Conservation (phyloP, 345 rosid species). For the Ceriops decandra region DNA sequence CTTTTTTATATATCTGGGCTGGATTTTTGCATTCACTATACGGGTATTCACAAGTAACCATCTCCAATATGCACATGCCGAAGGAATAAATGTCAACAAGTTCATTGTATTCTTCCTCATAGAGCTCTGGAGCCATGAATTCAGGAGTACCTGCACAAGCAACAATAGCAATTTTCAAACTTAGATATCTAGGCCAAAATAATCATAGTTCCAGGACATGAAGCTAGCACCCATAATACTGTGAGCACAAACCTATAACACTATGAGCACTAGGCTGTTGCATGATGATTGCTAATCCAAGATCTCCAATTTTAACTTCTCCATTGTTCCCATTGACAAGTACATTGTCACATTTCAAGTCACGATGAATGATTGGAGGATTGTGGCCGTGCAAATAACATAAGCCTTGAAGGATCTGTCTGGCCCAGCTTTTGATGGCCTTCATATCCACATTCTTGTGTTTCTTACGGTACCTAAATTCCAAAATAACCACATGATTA, state of each 20-base stretch:
- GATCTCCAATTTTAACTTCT: slow-evolving; percentile 93
- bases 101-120: slow-evolving; percentile 91
- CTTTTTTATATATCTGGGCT: slow-evolving; percentile 96
- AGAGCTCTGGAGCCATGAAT: slow-evolving; percentile 95
- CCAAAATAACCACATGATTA: slow-evolving; percentile 22
- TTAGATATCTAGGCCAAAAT: neutral
- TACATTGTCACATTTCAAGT: slow-evolving; percentile 92
- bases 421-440: slow-evolving; percentile 91
- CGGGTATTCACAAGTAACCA: slow-evolving; percentile 87
- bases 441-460: slow-evolving; percentile 83
- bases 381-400: slow-evolving; percentile 82
- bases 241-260: slow-evolving; percentile 85
- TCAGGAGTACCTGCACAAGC: slow-evolving; percentile 66
- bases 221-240: slow-evolving; percentile 62
- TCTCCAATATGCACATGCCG: slow-evolving; percentile 93
- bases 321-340: slow-evolving; percentile 97
- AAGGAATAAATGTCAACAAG: slow-evolving; percentile 89
- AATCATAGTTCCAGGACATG: neutral
- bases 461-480: slow-evolving; percentile 73
- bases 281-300: slow-evolving; percentile 80
- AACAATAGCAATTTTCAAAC: slow-evolving; percentile 4
- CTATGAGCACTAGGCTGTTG: slow-evolving; percentile 81
- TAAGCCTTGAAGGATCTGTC: slow-evolving; percentile 82
- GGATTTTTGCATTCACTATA: slow-evolving; percentile 87
- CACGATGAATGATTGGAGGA: slow-evolving; percentile 95